Percentiles rank a stretch among this genome's conserved stretches.
Conservation (phyloP, 2,329 filamentous ascomycete genomes). For the Chlorencoelia australis region DNA sequence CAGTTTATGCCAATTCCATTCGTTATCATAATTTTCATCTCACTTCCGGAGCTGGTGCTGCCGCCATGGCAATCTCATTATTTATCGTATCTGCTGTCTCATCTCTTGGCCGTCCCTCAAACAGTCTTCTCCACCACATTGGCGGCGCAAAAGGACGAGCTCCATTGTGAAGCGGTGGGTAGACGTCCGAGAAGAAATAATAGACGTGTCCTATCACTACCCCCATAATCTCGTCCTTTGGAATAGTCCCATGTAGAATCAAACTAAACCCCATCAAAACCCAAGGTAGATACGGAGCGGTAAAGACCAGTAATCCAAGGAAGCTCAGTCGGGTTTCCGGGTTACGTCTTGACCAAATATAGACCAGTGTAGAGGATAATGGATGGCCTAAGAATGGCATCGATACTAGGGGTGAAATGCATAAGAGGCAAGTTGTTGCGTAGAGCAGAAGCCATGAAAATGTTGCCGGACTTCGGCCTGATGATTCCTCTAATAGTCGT, state of each 20-base stretch:
- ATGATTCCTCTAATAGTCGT: constrained; percentile 86
- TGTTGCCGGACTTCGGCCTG: constrained; percentile 81
- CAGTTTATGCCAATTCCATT: too few relatives aligned
- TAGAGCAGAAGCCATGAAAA: constrained; percentile 94
- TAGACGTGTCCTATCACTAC: constrained; percentile 91
- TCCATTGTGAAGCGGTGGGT: constrained; percentile 79
- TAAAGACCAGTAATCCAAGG: constrained; percentile 80
- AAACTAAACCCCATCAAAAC: constrained; percentile 89
- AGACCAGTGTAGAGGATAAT: constrained; percentile 85
- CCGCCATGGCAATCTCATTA: constrained; percentile 53
- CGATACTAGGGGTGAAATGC: constrained; percentile 75
- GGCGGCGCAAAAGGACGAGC: constrained; percentile 83
- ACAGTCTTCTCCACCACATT: constrained; percentile 78
- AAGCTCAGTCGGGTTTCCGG: constrained; percentile 85
- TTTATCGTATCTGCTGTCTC: constrained; percentile 46
- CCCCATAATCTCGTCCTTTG: constrained; percentile 93
- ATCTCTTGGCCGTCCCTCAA: constrained; percentile 49
- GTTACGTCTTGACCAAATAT: constrained; percentile 95
- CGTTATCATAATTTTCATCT: constrained; percentile 22
- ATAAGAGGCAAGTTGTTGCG: constrained; percentile 67
- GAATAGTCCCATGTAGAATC: constrained; percentile 78
- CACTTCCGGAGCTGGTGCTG: constrained; percentile 30
- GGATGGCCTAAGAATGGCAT: constrained; percentile 94
- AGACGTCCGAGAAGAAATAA: constrained; percentile 98
- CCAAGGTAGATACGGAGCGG: constrained; percentile 91